These are phyloP conservation scores for Alternaria dauci DNA, from an alignment of 2,329 filamentous ascomycete species.

Conservation along the genomic window DNA sequence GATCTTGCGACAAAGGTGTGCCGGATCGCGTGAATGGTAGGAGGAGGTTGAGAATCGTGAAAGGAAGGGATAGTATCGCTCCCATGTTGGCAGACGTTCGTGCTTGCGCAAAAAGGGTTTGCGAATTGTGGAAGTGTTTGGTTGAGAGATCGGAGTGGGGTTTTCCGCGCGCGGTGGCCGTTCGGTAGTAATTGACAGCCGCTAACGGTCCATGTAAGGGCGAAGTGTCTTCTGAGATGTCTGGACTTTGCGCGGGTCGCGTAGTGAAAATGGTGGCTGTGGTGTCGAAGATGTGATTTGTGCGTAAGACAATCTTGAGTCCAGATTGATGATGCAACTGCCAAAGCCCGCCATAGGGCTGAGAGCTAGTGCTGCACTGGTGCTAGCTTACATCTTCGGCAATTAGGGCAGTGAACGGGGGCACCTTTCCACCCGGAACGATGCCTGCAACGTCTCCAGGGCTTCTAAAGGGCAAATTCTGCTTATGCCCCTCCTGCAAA, in stretches of 20 bases:
- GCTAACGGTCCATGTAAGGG: conserved; percentile 5
- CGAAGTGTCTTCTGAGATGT: neutral
- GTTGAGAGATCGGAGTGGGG: neutral
- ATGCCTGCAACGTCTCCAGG: neutral
- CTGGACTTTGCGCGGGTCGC: neutral
- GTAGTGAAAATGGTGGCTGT: neutral
- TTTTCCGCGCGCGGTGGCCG: conserved; percentile 2
- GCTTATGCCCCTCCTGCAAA: too few relatives aligned
- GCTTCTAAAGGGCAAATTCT: neutral
- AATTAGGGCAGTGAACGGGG: neutral
- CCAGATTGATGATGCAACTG: conserved; percentile 23
- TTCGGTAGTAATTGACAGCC: neutral
- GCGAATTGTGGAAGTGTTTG: neutral
- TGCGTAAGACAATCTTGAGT: neutral
- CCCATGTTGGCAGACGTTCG: conserved; percentile 33
- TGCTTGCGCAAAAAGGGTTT: neutral
- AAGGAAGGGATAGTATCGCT: conserved; percentile 37
- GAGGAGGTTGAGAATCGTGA: conserved; percentile 52
- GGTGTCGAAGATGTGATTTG: neutral
- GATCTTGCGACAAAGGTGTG: conserved; percentile 58
- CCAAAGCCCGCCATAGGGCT: conserved; percentile 9
- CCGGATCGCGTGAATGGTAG: conserved; percentile 59
- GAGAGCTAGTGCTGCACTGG: conserved; percentile 7
- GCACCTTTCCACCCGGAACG: neutral
- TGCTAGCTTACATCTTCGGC: neutral